Evolutionary conservation across 108 stramenopile genomes (phyloP), one percentile per base, ranked within the genome.

Genomic region (Cyclotella choctawhatcheeana): DNA sequence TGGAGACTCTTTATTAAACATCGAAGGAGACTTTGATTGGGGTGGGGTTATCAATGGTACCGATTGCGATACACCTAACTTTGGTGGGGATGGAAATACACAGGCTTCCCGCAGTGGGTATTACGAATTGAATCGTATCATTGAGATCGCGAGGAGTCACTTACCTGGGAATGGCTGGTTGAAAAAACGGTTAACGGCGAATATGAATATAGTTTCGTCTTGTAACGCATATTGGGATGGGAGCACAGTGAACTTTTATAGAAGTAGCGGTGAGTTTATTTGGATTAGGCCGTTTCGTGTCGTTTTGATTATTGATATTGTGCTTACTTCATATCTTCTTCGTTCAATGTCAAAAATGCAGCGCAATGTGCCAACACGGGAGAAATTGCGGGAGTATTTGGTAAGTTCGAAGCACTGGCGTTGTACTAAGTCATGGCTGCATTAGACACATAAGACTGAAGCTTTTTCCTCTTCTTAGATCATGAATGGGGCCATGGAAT

Each of bases 211-310:
- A 27, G 16, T n/a, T 5, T 3, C 43, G 8, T 37, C 21, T 0
- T 72, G 71, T 26, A 72, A 72, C 44, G 71, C 71, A 10, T 72
- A 12, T 44, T 72, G 71, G 55, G 29, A 56, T 31, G 55, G 67
- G 16, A 32, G 12, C 1, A 40, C 50, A 2, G 45, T 72, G 6
- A 72, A 72, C 25, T 72, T 72, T 54, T 72, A 72, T 37, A 25
- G 59, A 3, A 33, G 40, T 21, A 61, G 71, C 30, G 51, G 61
- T 61, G 50, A 30, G 55, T 30, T 10, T 4, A n/a, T 4, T n/a
- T 48, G n/a, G n/a, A n/a, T n/a, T n/a, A n/a, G n/a, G n/a, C n/a
- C n/a, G n/a, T n/a, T n/a, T n/a, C n/a, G n/a, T n/a, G n/a, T n/a
- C n/a, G n/a, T n/a, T n/a, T n/a, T n/a, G n/a, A n/a, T n/a, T n/a